Base-by-base conservation (phyloP, 2,329 filamentous ascomycete species). In the Aureobasidium leucospermi region DNA sequence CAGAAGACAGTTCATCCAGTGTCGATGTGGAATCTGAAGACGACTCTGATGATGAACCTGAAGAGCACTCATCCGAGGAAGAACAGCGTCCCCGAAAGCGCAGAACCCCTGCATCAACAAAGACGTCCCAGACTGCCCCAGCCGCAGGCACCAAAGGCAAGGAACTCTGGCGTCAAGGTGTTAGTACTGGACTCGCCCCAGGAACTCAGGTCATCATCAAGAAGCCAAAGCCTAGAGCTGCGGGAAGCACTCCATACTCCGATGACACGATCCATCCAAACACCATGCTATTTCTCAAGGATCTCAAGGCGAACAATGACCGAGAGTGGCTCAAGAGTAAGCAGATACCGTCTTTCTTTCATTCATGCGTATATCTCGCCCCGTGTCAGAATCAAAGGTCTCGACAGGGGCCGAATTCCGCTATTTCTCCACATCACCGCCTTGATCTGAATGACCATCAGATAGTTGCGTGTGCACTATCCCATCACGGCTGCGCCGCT, bases 241-340 rank as follows among this genome's bases (percentile, higher is more conserved):
- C 82, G 28, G 84, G 84, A 15, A 74, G 79, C n/a, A 79, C 76
- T 29, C 79, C 79, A 1, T 87, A 86, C 69, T 69, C 72, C 45
- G 79, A 84, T 63, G 73, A 79, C 41, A 81, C 76, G 8, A 78
- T 86, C 58, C 84, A 86, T 70, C 83, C 83, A 15, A 85, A 87
- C 67, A 86, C 84, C 1, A 71, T 85, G 69, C 71, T 83, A 6
- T 87, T 87, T 65, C 71, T 86, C 61, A 69, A 75, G 61, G 84
- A 86, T 60, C 69, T 87, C 61, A 78, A 78, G 45, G 71, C 75
- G 51, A 84, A 86, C 66, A 87, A 87, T 66, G 79, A 85, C 59
- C 76, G 84, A 43, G 74, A 81, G 68, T 86, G 84, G 84, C 67
- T 86, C 61, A 87, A 86, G 74, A 75, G 83, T 85, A 74, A 69